Evolutionary conservation across 768 basidiomycete species (phyloP), one percentile per base, ranked within the genome.

Genomic region (Hydnomerulius pinastri): DNA sequence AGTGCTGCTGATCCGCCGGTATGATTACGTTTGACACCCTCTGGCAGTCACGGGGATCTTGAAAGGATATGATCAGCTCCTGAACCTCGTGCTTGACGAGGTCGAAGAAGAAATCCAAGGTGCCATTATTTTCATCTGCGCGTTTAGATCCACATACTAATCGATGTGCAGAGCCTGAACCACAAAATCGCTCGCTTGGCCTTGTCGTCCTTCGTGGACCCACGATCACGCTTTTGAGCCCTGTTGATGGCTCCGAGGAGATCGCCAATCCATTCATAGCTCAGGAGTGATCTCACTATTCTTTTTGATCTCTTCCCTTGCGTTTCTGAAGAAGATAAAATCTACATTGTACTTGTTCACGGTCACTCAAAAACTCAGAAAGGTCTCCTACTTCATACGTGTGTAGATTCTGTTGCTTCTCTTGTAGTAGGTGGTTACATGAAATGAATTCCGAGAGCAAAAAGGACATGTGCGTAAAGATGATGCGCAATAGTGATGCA

Each of bases 41-140:
- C 28, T 43, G 18, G 52, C 60, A 98, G 96, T 98, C 45, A 89
- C 83, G 7, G 97, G 97, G 3, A 80, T 90, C 15, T 71, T 99
- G 55, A 99, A 99, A 71, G 97, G 97, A 21, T 98, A 84, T 62
- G 97, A 98, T 71, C 95, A 98, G 59, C 76, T 98, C 32, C 80
- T 98, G 50, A 98, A 99, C 68, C 86, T 99, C 48, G 97, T 99
- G 43, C 81, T 99, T 43, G 97, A 99, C 69, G 92, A 97, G 52
- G 93, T 98, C 6, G 81, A 87, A 61, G 97, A 99, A 71, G 80
- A 88, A 32, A 57, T 90, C 3, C 78, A 80, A 64, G 84, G 90
- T 89, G 63, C 57, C 75, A 55, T 6, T 28, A 39, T 37, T 8
- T 40, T 47, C 32, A 54, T 45, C 46, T 49, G 55, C 46, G 51